These are phyloP conservation scores for Ceratobasidium sp. DNA, from an alignment of 1,284 basidiomycete genomes.

Conservation along the genomic window DNA sequence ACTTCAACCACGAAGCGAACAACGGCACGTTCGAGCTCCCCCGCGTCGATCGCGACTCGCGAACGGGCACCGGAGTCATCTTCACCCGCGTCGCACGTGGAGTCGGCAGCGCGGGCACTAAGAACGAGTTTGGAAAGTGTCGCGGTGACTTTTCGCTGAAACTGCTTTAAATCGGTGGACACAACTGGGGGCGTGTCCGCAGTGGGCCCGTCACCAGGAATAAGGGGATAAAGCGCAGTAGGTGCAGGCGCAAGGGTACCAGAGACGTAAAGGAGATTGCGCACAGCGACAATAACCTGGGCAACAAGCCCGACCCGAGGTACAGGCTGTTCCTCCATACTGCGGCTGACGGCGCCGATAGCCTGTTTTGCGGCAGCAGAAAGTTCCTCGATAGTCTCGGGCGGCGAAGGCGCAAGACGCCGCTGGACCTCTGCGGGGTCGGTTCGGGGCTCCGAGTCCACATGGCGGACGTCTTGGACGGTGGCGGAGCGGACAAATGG, in stretches of 20 bases:
- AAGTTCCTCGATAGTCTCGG: conserved; percentile 68
- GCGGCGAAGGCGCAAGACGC: conserved; percentile 63
- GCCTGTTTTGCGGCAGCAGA: conserved; percentile 67
- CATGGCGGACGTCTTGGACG: conserved; percentile 9
- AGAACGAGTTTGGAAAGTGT: conserved; percentile 60
- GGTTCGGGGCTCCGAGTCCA: conserved; percentile 33
- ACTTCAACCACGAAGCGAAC: conserved; percentile 75
- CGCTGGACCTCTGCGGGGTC: conserved; percentile 63
- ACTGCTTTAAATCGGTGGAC: conserved; percentile 53
- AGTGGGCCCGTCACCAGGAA: conserved; percentile 10
- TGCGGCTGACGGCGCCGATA: conserved; percentile 70
- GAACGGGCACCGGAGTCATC: conserved; percentile 65
- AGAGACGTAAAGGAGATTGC: conserved; percentile 54
- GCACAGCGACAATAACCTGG: conserved; percentile 73
- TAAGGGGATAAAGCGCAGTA: conserved; percentile 23
- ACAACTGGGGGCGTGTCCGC: conserved; percentile 17
- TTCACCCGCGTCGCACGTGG: conserved; percentile 47
- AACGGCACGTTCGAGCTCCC: conserved; percentile 80
- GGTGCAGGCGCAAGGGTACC: conserved; percentile 47
- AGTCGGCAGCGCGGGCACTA: conserved; percentile 56
- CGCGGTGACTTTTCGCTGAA: conserved; percentile 58
- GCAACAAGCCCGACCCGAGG: conserved; percentile 61
- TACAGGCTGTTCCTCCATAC: conserved; percentile 34
- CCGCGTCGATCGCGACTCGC: conserved; percentile 78
- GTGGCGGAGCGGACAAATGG: conserved; percentile 37